A percentile compares a stretch with the other conserved stretches of the same genome.
These are phyloP conservation scores for Pleoardoris graminearum DNA, from an alignment of 2,329 filamentous ascomycete species.

Conservation along the genomic window DNA sequence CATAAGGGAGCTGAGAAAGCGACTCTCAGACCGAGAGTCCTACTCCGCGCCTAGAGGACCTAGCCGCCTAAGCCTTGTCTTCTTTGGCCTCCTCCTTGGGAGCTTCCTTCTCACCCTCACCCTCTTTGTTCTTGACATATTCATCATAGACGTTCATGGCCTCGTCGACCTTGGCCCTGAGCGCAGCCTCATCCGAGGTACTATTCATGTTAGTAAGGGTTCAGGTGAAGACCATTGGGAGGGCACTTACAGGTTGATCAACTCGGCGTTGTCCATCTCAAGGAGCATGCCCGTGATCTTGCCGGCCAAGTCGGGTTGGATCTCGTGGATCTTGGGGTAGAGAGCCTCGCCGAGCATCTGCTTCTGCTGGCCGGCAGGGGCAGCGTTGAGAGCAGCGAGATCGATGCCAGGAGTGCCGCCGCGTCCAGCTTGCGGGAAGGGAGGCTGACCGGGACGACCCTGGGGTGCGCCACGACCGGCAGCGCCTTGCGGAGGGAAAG, in stretches of 20 bases:
- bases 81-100: constrained; percentile 52
- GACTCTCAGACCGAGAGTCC: constrained; percentile 31
- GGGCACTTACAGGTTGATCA: constrained; percentile 86
- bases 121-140: constrained; percentile 85
- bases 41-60: constrained; percentile 37
- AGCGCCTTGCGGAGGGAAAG: constrained; percentile 46
- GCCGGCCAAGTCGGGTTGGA: constrained; percentile 93
- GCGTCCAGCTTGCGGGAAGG: constrained; percentile 40
- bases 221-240: not conserved
- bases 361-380: constrained; percentile 81
- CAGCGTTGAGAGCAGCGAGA: constrained; percentile 55
- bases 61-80: constrained; percentile 46
- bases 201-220: constrained; percentile 55
- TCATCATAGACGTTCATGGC: constrained; percentile 97
- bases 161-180: constrained; percentile 95
- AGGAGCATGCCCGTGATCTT: constrained; percentile 99
- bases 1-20: constrained; percentile 27
- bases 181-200: constrained; percentile 84
- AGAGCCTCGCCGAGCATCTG: constrained; percentile 97
- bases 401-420: constrained; percentile 53
- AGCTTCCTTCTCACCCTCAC: constrained; percentile 43
- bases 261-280: constrained; percentile 97
- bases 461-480: constrained; percentile 39
- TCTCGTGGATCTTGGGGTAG: constrained; percentile 95
- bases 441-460: constrained; percentile 37